Evolutionary conservation across 208 protist species (phyloP), one percentile per base, ranked within the genome.

Genomic region (Endotrypanum monterogeii): DNA sequence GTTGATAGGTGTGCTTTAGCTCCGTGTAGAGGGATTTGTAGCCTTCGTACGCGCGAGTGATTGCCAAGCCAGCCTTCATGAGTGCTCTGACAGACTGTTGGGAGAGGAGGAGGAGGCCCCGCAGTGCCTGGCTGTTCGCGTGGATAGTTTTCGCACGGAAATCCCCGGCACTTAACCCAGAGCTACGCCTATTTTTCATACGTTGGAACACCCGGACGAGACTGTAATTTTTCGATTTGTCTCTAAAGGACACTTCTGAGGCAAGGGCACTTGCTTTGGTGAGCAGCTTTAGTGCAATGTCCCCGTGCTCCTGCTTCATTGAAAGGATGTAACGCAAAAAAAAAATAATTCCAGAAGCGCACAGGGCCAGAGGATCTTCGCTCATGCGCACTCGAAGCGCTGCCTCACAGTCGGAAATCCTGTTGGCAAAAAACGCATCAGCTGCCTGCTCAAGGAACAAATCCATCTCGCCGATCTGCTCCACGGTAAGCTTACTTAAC

Each of bases 141-240:
- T 87, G 74, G 11, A 86, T 78, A n/a, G 78, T 76, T 71, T 87
- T 87, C 30, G 84, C 84, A 39, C 86, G 89, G 67, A 85, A 91
- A 74, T 90, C 85, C 0, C 75, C 71, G 11, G 87, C 63, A 8
- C 50, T 71, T 50, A 90, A 69, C 70, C 76, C 82, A 32, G 74
- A 72, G 39, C 56, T 48, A 23, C 71, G 71, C 4, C 79, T 35
- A 51, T 76, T 74, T 51, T 77, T 75, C 6, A 63, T 68, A n/a
- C 71, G 35, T n/a, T 79, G 75, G 4, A 79, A 67, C 61, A 90
- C 66, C 37, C 73, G 79, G 9, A 66, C 50, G 37, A 90, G 72
- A 1, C 76, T 65, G 20, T 65, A 58, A n/a, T 57, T 66, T 58
- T 85, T 65, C 23, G 55, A 23, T 39, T 71, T 79, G 14, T 60